Base-by-base conservation (phyloP, 2,329 filamentous ascomycete genomes). In the Neopestalotiopsis rosae region DNA sequence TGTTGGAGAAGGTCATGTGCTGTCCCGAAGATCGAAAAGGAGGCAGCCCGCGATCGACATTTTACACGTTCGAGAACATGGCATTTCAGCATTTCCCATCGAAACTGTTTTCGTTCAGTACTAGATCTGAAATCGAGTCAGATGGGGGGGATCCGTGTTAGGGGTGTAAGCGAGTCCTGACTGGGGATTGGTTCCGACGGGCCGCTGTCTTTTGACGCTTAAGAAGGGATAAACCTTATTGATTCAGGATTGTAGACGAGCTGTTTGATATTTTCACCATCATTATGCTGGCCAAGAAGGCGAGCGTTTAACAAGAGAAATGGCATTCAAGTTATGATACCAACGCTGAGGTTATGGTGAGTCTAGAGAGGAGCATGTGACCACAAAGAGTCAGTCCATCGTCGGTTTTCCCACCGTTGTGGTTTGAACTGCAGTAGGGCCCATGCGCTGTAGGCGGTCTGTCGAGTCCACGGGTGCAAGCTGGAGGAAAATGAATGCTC, bases 31-130 rank as follows among this genome's bases (percentile, higher is more conserved):
- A 20, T 30, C 17, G n/a, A 24, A 20, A 62, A 20, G 62, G 62
- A 65, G 62, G 62, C 62, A 65, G 38, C 62, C 40, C n/a, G 24
- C 4, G 62, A 49, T 45, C 62, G 28, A 32, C 38, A 24, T 32
- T 32, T 20, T n/a, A 9, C 14, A 20, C 5, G 45, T 17, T 52
- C 45, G 45, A 52, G 45, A 52, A 52, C 17, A 52, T 52, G 14
- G n/a, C n/a, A n/a, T 52, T 28, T 52, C 17, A 52, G n/a, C 45
- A n/a, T 17, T 7, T 28, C 24, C 24, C 24, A 28, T 28, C 24
- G 4, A 28, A 28, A 28, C 24, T 3, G 24, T 28, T 28, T 28
- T 28, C 20, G n/a, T 52, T n/a, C 45, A n/a, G 14, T 20, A 52
- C 45, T 52, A 52, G 45, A 52, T 52, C 45, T 52, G 45, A 52